A percentile compares a stretch with the other conserved stretches of the same genome.
phyloP scores from a whole-genome alignment of 768 basidiomycete genomes.

The Leucosporidium creatinivorum region DNA sequence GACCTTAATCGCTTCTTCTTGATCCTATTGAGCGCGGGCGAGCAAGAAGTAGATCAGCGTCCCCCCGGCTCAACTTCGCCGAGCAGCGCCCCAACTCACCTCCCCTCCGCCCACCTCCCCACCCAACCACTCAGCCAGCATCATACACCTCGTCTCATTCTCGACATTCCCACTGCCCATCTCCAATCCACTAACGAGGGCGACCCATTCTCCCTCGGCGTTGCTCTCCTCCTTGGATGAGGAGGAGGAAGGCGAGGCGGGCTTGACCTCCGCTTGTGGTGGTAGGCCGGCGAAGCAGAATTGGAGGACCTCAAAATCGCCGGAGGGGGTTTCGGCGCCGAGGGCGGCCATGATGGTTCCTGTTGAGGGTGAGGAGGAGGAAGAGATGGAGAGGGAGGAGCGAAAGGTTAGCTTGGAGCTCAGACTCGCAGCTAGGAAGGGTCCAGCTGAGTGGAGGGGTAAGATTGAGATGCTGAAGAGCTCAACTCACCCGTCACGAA shows the following conservation, averaged over 20 bases:
- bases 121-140: conserved; percentile 81
- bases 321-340: conserved; percentile 77
- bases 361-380: conserved; percentile 18
- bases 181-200: conserved; percentile 74
- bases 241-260: background rate
- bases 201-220: conserved; percentile 67
- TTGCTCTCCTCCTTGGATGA: background rate
- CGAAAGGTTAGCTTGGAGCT: background rate
- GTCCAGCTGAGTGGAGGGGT: no score
- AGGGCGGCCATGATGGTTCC: conserved; percentile 80
- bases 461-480: background rate
- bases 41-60: no score
- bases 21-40: conserved; percentile 45
- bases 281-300: conserved; percentile 77
- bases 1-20: conserved; percentile 59
- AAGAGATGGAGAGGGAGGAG: background rate
- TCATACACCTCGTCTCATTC: conserved; percentile 60
- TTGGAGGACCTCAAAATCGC: conserved; percentile 92
- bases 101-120: conserved; percentile 69
- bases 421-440: no score
- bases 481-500: conserved; percentile 28
- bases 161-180: conserved; percentile 53
- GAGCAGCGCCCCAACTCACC: conserved; percentile 28
- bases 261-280: conserved; percentile 47
- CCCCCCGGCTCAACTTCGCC: background rate